phyloP scores from a whole-genome alignment of 352 stramenopile genomes.

The Globisporangium uncinulatum region DNA sequence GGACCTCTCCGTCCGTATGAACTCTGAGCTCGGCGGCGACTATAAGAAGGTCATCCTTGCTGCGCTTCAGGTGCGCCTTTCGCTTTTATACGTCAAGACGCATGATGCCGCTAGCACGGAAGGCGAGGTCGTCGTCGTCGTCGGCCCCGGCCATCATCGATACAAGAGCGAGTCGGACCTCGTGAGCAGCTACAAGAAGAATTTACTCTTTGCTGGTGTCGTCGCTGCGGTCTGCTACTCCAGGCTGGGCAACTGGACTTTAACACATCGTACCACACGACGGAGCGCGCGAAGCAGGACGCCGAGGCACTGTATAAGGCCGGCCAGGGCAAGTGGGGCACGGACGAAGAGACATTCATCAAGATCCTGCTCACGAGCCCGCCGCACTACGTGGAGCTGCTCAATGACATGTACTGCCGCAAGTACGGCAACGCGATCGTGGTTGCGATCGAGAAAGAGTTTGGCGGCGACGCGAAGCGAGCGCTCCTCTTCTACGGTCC shows the following conservation, averaged over 20 bases:
- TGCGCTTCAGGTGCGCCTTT: slow-evolving; percentile 49
- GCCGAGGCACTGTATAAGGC: slow-evolving; percentile 64
- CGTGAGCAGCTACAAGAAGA: no score
- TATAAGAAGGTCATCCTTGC: slow-evolving; percentile 62
- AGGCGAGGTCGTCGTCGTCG: no score
- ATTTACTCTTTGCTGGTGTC: neutral
- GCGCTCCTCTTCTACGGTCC: slow-evolving; percentile 62
- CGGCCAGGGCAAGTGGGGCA: slow-evolving; percentile 67
- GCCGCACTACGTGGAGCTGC: slow-evolving; percentile 40
- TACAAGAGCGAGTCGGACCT: no score
- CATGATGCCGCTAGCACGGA: no score
- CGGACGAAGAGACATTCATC: slow-evolving; percentile 62
- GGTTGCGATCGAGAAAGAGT: slow-evolving; percentile 55
- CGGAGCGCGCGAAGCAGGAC: slow-evolving; percentile 41
- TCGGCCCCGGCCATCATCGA: no score
- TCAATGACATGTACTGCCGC: slow-evolving; percentile 64
- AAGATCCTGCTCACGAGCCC: slow-evolving; percentile 55
- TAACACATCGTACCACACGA: slow-evolving; percentile 52
- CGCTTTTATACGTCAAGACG: no score
- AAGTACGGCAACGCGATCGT: slow-evolving; percentile 64
- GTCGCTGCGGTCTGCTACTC: neutral
- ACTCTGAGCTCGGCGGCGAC: slow-evolving; percentile 59
- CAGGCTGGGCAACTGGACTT: slow-evolving; percentile 20
- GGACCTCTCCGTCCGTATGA: slow-evolving; percentile 59
- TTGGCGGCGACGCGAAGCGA: slow-evolving; percentile 49